These are phyloP conservation scores for Paracoccidioides brasiliensis DNA, from an alignment of 2,329 filamentous ascomycete species.

Conservation along the genomic window DNA sequence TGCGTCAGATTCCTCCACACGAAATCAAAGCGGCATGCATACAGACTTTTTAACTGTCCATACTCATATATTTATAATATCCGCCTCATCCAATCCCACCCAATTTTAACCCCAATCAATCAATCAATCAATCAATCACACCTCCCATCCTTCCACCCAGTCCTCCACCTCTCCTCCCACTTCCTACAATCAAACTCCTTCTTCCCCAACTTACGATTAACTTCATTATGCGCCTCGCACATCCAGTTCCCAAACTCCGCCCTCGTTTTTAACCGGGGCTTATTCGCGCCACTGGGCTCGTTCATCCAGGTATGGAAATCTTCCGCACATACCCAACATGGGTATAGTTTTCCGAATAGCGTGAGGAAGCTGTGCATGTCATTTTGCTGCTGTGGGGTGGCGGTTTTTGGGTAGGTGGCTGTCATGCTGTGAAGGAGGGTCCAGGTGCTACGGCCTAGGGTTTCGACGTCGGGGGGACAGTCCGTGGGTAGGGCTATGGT, in stretches of 20 bases:
- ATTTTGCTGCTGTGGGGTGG: conserved; percentile 54
- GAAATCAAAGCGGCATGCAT: too few species aligned
- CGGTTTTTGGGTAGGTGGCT: conserved; percentile 64
- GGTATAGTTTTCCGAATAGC: conserved; percentile 76
- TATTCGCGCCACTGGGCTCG: conserved; percentile 43
- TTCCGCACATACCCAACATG: conserved; percentile 89
- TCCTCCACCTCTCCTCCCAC: conserved; percentile 93
- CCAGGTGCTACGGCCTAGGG: conserved; percentile 79
- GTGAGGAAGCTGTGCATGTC: conserved; percentile 67
- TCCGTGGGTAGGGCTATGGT: conserved; percentile 40
- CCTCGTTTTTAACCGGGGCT: conserved; percentile 45
- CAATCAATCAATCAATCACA: conserved; percentile 38
- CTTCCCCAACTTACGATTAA: conserved; percentile 70
- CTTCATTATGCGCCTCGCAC: conserved; percentile 39
- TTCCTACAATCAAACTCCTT: conserved; percentile 71
- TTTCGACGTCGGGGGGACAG: conserved; percentile 83
- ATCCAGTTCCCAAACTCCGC: conserved; percentile 37
- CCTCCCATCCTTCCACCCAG: conserved; percentile 61
- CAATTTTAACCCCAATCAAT: conserved; percentile 8
- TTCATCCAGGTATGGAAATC: conserved; percentile 78
- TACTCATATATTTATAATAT: too few species aligned
- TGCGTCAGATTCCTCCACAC: background rate
- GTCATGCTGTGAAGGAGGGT: conserved; percentile 86
- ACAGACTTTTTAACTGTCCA: too few species aligned
- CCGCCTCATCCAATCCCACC: background rate